Base-by-base conservation (phyloP, 768 basidiomycete genomes). In the Coprinellus micaceus region DNA sequence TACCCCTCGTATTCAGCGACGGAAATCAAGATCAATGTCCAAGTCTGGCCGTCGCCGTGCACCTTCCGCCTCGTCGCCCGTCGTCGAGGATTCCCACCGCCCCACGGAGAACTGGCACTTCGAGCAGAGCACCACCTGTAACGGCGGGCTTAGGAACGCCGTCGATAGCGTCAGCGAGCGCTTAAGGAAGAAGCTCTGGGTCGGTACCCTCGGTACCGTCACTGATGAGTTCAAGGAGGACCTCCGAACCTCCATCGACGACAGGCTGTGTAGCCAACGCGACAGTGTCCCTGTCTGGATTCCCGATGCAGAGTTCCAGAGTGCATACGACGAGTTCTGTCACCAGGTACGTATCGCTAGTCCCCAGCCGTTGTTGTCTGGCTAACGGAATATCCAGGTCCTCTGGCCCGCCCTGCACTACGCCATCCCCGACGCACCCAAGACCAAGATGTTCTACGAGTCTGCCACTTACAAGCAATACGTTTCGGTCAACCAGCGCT, bases 401-500 rank as follows among this genome's bases (percentile, higher is more conserved):
- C 78, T 94, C 26, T 94, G 91, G 91, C 91, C 91, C 0, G 88
- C 86, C 60, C 74, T 94, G 17, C 91, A 94, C 68, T 94, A 91
- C 63, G 87, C 88, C 10, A 82, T 93, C 47, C 91, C 91, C 2
- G 91, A 93, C 64, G 91, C 91, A 1, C 91, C 91, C 0, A 91
- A 89, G 72, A 92, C 87, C 0, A 91, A 89, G 60, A 67, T 81
- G 37, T 91, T 89, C 67, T 90, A 87, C 69, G 90, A 94, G 71
- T 84, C 83, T 29, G 87, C 80, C 0, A 81, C 86, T 0, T 98
- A 85, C 77, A 83, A 85, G 61, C 88, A 94, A 61, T 98, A 98
- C 69, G 83, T 86, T 57, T 81, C 88, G 11, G 93, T 95, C 58
- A 99, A 99, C 75, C 79, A 88, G 67, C 85, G 88, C 44, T 98